Evolutionary conservation across 1,284 basidiomycete genomes (phyloP).

Genomic region (Phylloporus sp.): DNA sequence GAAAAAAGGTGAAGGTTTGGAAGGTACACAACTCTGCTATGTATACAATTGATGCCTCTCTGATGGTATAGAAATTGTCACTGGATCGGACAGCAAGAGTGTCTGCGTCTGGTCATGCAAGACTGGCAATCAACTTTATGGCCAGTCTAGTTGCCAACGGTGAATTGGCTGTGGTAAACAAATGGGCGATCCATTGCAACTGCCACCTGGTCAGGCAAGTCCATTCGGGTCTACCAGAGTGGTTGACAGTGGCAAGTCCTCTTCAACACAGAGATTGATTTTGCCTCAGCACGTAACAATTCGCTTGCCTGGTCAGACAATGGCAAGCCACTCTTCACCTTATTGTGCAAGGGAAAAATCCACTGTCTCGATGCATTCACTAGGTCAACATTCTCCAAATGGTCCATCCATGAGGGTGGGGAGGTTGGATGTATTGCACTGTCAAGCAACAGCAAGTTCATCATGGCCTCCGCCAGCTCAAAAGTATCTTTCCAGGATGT

Average conservation of each 20-base stretch:
- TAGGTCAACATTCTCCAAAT: neutral
- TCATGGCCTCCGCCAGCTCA: neutral
- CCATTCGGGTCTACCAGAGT: neutral
- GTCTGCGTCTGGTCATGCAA: neutral
- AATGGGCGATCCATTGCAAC: neutral
- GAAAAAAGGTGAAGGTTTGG: slow-evolving; percentile 72
- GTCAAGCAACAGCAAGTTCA: neutral
- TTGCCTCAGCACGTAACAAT: neutral
- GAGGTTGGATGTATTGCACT: neutral
- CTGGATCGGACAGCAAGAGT: neutral
- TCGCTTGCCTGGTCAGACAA: neutral
- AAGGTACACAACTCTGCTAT: neutral
- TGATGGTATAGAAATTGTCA: neutral
- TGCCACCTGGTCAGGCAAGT: neutral
- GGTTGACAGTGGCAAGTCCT: neutral
- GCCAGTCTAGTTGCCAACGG: neutral
- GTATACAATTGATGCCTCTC: neutral
- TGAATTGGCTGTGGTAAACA: neutral
- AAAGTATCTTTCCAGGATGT: neutral
- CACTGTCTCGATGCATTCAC: neutral
- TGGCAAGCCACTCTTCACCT: neutral
- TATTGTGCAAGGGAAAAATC: neutral
- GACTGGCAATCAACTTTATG: neutral
- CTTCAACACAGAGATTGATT: neutral
- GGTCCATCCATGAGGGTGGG: neutral